A percentile compares a stretch with the other conserved stretches of the same genome.
Conservation (phyloP, 257 asterid species). For the Lavandula angustifolia region DNA sequence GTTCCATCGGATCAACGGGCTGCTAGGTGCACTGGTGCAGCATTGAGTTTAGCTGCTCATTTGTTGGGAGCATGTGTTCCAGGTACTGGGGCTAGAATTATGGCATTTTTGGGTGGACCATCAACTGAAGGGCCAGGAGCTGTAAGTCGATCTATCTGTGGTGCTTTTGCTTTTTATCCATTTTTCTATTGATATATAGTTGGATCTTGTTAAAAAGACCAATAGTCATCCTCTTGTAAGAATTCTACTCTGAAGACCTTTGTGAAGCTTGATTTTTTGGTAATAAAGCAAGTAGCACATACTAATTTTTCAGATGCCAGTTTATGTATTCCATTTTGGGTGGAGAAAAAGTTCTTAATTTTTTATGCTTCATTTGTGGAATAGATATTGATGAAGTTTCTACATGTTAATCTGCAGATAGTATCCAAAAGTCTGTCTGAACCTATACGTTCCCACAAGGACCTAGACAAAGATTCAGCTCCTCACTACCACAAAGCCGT, state of each 20-base stretch:
- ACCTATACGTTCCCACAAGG: constrained; percentile 95
- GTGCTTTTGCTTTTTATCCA: background rate
- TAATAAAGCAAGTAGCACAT: constrained; percentile 4
- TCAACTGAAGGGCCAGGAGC: constrained; percentile 93
- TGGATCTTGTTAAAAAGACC: constrained; percentile 21
- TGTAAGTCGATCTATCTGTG: constrained; percentile 51
- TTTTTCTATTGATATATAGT: background rate
- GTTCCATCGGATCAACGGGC: constrained; percentile 86
- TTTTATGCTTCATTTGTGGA: background rate
- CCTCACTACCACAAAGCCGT: constrained; percentile 87
- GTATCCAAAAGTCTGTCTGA: constrained; percentile 84
- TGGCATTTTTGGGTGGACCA: constrained; percentile 97
- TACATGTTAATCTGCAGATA: constrained; percentile 56
- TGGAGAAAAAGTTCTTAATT: constrained; percentile 11
- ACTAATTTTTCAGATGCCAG: constrained; percentile 19
- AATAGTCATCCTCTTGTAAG: background rate
- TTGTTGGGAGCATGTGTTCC: constrained; percentile 94
- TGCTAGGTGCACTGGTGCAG: constrained; percentile 92
- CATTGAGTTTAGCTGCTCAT: constrained; percentile 92
- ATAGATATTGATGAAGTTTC: constrained; percentile 27
- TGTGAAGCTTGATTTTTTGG: constrained; percentile 5
- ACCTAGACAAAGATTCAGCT: constrained; percentile 96
- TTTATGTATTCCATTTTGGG: constrained; percentile 14
- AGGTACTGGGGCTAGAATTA: constrained; percentile 94
- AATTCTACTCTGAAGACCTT: background rate